Evolutionary conservation across 2,329 filamentous ascomycete genomes (phyloP), one percentile per base, ranked within the genome.

Genomic region (Dendryphion nanum): DNA sequence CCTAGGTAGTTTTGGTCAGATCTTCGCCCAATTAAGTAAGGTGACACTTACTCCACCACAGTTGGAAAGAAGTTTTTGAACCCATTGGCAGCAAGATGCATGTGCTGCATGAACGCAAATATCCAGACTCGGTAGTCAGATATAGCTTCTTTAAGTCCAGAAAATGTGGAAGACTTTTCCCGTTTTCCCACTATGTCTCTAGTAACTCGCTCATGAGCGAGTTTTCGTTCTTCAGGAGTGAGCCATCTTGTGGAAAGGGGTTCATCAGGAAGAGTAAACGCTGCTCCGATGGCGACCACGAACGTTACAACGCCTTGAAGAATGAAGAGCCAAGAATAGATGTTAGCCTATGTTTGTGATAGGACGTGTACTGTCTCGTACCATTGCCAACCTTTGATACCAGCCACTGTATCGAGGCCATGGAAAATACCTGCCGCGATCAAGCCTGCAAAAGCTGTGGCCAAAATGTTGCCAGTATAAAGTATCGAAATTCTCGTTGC

Each of bases 101-200:
- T 71, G 53, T 76, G 74, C 45, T 75, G 71, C 73, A 77, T 76
- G 18, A 76, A 56, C 5, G 68, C 70, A 47, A 76, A 75, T 5
- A 78, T 51, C 72, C 73, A 77, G 1, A 73, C 69, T 36, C 72
- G 66, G 48, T 68, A 70, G 40, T 78, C 75, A 12, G 47, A 51
- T 40, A 64, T 65, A 0, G 75, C 74, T 40, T 75, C 66, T 44
- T 69, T 70, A 15, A 77, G 61, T 2, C 75, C 74, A 2, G 66
- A 61, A 64, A 60, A 70, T 13, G 64, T 60, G 8, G 61, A 71
- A 15, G 61, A 64, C 24, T 63, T 64, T 19, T 60, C 59, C 7
- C 63, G 51, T 30, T 69, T 66, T n/a, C 67, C 67, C 10, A 75
- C 63, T 26, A 70, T 75, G 44, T 77, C 73, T 21, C 58, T 57